Percentiles rank a stretch among this genome's conserved stretches.
These are phyloP conservation scores for Cystobasidium onofrii DNA, from an alignment of 768 basidiomycete species.

Conservation along the genomic window DNA sequence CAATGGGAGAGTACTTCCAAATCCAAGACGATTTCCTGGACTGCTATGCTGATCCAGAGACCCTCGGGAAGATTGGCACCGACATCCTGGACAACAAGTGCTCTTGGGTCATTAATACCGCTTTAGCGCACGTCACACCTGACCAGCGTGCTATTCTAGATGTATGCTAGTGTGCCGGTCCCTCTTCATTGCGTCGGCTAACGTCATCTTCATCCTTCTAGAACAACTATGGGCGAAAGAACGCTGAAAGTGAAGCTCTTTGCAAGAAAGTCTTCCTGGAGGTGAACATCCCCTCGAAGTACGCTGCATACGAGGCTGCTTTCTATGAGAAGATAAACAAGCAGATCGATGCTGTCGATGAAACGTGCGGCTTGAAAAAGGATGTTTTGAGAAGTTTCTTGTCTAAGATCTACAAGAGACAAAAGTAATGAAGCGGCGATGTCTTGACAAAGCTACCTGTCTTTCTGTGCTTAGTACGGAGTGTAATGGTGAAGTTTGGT, in stretches of 20 bases:
- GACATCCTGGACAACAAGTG: conserved; percentile 99
- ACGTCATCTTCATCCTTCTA: conserved; percentile 41
- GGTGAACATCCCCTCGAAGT: conserved; percentile 55
- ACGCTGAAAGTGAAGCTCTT: conserved; percentile 54
- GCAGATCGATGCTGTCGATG: conserved; percentile 54
- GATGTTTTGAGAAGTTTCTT: conserved; percentile 79
- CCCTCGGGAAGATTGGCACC: conserved; percentile 93
- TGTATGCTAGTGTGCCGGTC: too few relatives aligned
- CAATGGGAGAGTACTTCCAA: conserved; percentile 97
- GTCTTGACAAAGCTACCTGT: neutral
- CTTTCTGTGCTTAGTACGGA: too few relatives aligned
- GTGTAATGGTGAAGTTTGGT: too few relatives aligned
- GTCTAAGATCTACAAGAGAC: conserved; percentile 59
- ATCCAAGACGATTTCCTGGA: conserved; percentile 97
- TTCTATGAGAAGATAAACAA: conserved; percentile 59
- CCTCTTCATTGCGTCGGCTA: too few relatives aligned
- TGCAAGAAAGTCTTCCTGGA: conserved; percentile 67
- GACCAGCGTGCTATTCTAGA: conserved; percentile 51
- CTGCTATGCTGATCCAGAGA: conserved; percentile 77
- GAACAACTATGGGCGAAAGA: conserved; percentile 60
- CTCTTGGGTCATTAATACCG: conserved; percentile 89
- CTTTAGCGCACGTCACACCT: conserved; percentile 51
- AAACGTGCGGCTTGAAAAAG: conserved; percentile 50
- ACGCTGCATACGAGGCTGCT: conserved; percentile 68
- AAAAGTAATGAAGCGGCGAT: conserved; percentile 27